Evolutionary conservation across 257 asterid genomes (phyloP).

Genomic region (Scutellaria baicalensis): DNA sequence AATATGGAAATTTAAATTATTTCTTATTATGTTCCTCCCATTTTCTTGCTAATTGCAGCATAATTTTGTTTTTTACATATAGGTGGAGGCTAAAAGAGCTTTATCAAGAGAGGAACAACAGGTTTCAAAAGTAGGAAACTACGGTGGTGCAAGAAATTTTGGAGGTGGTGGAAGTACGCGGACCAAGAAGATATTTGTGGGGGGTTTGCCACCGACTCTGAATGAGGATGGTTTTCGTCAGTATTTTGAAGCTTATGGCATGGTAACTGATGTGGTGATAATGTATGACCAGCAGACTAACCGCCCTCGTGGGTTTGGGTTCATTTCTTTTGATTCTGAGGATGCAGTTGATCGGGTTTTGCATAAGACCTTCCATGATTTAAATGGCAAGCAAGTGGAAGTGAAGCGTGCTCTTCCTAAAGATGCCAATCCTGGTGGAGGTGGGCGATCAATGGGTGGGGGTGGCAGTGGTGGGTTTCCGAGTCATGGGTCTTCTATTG

Average conservation of each 20-base stretch:
- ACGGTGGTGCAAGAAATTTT: constrained; percentile 45
- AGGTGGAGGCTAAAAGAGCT: constrained; percentile 95
- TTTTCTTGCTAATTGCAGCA: neutral
- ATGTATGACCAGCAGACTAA: constrained; percentile 98
- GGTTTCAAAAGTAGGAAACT: constrained; percentile 58
- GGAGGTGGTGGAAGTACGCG: constrained; percentile 60
- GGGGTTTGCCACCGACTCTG: constrained; percentile 79
- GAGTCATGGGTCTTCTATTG: constrained; percentile 57
- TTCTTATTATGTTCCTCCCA: neutral
- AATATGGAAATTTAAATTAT: neutral
- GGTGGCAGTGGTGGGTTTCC: constrained; percentile 56
- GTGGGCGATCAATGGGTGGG: constrained; percentile 53
- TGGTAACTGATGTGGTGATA: constrained; percentile 73
- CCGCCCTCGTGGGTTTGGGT: constrained; percentile 95
- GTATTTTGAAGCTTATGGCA: constrained; percentile 72
- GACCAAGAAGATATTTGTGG: constrained; percentile 90
- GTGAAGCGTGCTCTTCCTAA: constrained; percentile 92
- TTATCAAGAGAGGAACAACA: constrained; percentile 92
- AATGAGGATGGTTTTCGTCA: constrained; percentile 73
- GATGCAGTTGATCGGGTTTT: constrained; percentile 92
- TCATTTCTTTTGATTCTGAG: constrained; percentile 80
- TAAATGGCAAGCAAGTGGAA: constrained; percentile 88
- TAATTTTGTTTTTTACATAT: neutral
- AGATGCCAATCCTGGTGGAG: constrained; percentile 72
- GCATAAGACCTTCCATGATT: constrained; percentile 79